phyloP scores from a whole-genome alignment of 2,329 filamentous ascomycete species.

The Apiospora saccharicola region DNA sequence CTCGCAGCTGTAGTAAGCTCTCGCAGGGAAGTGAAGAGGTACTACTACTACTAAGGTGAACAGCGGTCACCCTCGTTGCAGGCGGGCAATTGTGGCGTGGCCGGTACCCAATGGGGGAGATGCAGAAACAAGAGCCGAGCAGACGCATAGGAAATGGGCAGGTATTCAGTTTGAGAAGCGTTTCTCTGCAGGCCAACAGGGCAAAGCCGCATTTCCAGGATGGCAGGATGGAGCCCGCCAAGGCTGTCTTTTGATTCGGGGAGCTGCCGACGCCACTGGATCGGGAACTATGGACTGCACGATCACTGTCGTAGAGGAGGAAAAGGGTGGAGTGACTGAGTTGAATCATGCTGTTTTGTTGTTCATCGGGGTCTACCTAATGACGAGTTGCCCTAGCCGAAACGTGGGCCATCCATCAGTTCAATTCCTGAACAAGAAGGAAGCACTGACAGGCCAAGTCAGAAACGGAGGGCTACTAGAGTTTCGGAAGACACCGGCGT shows the following conservation, averaged over 20 bases:
- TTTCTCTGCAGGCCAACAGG: constrained; percentile 1
- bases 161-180: constrained; percentile 17
- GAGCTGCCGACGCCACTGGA: constrained; percentile 5
- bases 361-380: neutral
- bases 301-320: neutral
- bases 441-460: constrained; percentile 12
- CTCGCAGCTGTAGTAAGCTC: neutral
- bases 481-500: neutral
- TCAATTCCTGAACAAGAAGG: constrained; percentile 1
- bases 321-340: neutral
- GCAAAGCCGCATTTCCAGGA: constrained; percentile 13
- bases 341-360: neutral
- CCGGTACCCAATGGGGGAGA: constrained; percentile 4
- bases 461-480: neutral
- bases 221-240: constrained; percentile 1
- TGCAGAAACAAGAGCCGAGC: constrained; percentile 11
- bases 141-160: constrained; percentile 10
- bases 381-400: constrained; percentile 6
- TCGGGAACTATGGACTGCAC: constrained; percentile 1
- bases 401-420: neutral
- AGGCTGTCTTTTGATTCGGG: constrained; percentile 19
- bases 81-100: neutral
- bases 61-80: constrained; percentile 4
- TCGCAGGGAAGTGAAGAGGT: neutral
- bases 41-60: neutral